Base-by-base conservation (phyloP, 768 basidiomycete species). In the Lenzites betulinus region DNA sequence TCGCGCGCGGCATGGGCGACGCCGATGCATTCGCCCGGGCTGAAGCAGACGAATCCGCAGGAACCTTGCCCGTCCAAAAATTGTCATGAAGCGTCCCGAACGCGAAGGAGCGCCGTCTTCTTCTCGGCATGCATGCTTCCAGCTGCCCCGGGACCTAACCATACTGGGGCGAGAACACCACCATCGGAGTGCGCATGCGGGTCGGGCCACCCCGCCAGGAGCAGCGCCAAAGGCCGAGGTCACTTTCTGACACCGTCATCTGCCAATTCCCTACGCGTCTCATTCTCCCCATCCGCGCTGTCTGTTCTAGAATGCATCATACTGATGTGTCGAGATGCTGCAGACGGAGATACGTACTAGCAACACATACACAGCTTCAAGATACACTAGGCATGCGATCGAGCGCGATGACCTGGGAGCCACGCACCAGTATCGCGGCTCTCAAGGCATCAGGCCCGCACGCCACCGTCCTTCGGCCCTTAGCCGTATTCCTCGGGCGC, bases 181-280 rank as follows among this genome's bases (percentile, higher is more conserved):
- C 38, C 39, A 50, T 41, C 39, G 33, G 48, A 48, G 56, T 43
- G 39, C 39, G n/a, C 47, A 28, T 25, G 49, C 26, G 36, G 23
- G 4, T 39, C 41, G 41, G 23, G 15, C 4, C 30, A 13, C 25
- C 4, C 22, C 47, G 38, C n/a, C 38, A 46, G 25, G 20, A 36
- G 48, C 56, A 38, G 39, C 23, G 38, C 9, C 56, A 33, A 43
- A n/a, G 2, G 7, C 39, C 20, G 30, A 36, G 38, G 48, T 42
- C 26, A 51, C n/a, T 25, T 30, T 11, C 47, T 58, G 56, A 51
- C 56, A 51, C 48, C 22, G 25, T 23, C 55, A 57, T 57, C 55
- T 50, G 55, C 22, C 22, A 36, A 13, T 36, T 13, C 35, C 7
- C 47, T 39, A 30, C 23, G 47, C 33, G 46, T 22, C 54, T 35